Evolutionary conservation across 768 basidiomycete species (phyloP).

Genomic region (Termitomyces sp.): DNA sequence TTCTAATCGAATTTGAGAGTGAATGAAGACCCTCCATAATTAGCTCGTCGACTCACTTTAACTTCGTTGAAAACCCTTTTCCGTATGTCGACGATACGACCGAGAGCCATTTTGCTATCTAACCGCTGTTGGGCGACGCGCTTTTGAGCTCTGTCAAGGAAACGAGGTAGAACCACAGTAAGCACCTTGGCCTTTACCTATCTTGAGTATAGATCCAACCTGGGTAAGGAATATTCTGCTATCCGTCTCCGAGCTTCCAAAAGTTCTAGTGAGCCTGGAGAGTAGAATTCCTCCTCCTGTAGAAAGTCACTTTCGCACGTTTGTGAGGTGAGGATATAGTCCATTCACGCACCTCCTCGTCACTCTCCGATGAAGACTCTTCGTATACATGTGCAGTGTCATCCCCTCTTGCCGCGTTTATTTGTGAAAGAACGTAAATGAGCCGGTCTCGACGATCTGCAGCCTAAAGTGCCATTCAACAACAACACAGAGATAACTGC

Average conservation of each 20-base stretch:
- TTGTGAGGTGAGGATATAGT: neutral
- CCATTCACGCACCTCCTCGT: slow-evolving; percentile 58
- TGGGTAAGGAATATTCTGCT: slow-evolving; percentile 91
- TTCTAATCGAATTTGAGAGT: slow-evolving; percentile 39
- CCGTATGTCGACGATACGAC: slow-evolving; percentile 85
- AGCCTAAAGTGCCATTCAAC: slow-evolving; percentile 47
- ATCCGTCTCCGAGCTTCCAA: slow-evolving; percentile 79
- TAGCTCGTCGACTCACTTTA: slow-evolving; percentile 50
- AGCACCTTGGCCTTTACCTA: slow-evolving; percentile 66
- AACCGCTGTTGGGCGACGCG: slow-evolving; percentile 88
- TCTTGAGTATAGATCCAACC: slow-evolving; percentile 70
- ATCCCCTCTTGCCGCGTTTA: slow-evolving; percentile 81
- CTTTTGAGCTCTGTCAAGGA: slow-evolving; percentile 83
- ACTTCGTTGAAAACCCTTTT: slow-evolving; percentile 87
- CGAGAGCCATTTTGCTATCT: slow-evolving; percentile 83
- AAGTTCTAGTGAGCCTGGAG: slow-evolving; percentile 83
- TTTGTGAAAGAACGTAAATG: slow-evolving; percentile 92
- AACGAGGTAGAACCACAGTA: slow-evolving; percentile 44
- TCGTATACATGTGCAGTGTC: slow-evolving; percentile 72
- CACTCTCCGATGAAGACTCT: slow-evolving; percentile 61
- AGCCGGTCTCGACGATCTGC: slow-evolving; percentile 95
- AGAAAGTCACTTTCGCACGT: neutral
- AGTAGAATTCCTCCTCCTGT: slow-evolving; percentile 94
- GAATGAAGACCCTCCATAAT: neutral
- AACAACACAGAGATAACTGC: neutral